A percentile compares a stretch with the other conserved stretches of the same genome.
Evolutionary conservation across 768 basidiomycete species (phyloP).

Genomic region (Pisolithus marmoratus): DNA sequence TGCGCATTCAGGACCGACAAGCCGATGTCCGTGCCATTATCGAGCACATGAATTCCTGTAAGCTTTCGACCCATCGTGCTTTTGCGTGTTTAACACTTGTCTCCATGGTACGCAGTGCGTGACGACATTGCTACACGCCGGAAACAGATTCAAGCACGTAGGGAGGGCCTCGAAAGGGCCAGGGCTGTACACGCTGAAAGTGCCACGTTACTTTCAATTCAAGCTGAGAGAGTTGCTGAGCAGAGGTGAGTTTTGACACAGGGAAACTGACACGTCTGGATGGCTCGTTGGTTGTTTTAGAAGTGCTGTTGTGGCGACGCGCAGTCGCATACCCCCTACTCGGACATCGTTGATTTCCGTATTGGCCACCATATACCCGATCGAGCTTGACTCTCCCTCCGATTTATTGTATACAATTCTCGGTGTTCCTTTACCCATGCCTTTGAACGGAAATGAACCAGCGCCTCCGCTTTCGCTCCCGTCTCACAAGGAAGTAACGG

Average conservation of each 20-base stretch:
- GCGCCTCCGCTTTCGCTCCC: slow-evolving; percentile 73
- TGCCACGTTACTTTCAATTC: slow-evolving; percentile 15
- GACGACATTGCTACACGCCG: slow-evolving; percentile 39
- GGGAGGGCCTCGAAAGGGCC: slow-evolving; percentile 41
- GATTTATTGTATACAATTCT: slow-evolving; percentile 89
- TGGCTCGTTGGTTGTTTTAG: slow-evolving; percentile 32
- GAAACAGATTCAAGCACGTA: slow-evolving; percentile 40
- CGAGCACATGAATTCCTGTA: slow-evolving; percentile 43
- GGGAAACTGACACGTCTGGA: slow-evolving; percentile 3
- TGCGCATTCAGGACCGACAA: slow-evolving; percentile 46
- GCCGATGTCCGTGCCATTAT: slow-evolving; percentile 38
- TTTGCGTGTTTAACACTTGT: slow-evolving; percentile 7
- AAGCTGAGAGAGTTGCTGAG: slow-evolving; percentile 30
- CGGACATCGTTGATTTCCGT: slow-evolving; percentile 63
- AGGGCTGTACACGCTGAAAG: slow-evolving; percentile 34
- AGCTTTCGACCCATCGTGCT: slow-evolving; percentile 21
- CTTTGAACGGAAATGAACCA: slow-evolving; percentile 64
- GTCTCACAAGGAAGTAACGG: slow-evolving; percentile 66
- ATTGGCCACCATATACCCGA: slow-evolving; percentile 79
- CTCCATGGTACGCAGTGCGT: slow-evolving; percentile 31
- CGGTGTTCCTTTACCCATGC: slow-evolving; percentile 86
- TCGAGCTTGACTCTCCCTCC: slow-evolving; percentile 77
- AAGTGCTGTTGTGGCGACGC: slow-evolving; percentile 40
- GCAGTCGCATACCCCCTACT: slow-evolving; percentile 42
- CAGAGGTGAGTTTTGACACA: slow-evolving; percentile 30